Conservation (phyloP, 2,329 filamentous ascomycete genomes). For the Beauveria sp. region DNA sequence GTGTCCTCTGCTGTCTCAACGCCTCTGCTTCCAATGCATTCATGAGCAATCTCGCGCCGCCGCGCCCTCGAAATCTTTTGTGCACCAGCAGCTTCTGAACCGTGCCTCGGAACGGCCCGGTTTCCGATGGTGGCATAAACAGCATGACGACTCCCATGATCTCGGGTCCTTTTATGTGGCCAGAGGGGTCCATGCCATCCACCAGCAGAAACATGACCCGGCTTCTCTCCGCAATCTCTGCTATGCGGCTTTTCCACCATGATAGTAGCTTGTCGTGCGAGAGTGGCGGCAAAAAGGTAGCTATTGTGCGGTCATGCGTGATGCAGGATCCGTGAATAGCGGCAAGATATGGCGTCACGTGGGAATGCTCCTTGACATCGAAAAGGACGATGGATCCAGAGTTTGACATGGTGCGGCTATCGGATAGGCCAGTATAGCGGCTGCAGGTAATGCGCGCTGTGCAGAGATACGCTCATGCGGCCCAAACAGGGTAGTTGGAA, state of each 20-base stretch:
- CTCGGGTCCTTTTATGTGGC: conserved; percentile 33
- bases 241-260: conserved; percentile 49
- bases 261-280: conserved; percentile 45
- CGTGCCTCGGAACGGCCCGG: conserved; percentile 44
- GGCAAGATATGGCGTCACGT: conserved; percentile 49
- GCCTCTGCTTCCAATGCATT: conserved; percentile 48
- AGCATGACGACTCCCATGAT: conserved; percentile 52
- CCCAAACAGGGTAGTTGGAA: not conserved
- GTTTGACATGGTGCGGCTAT: conserved; percentile 20
- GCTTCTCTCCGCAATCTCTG: conserved; percentile 36
- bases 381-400: conserved; percentile 35
- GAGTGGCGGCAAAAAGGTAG: conserved; percentile 53
- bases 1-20: conserved; percentile 35
- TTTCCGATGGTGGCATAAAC: conserved; percentile 43
- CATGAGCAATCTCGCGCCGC: conserved; percentile 46
- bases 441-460: not conserved
- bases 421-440: not conserved
- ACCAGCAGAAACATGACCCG: conserved; percentile 48
- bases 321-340: conserved; percentile 53
- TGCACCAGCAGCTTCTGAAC: conserved; percentile 54
- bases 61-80: conserved; percentile 40
- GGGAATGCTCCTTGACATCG: conserved; percentile 35
- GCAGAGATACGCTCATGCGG: not conserved
- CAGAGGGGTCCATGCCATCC: conserved; percentile 24
- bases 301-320: conserved; percentile 46